Evolutionary conservation across 2,329 filamentous ascomycete genomes (phyloP), one percentile per base, ranked within the genome.

Genomic region (Graphiopsis chlorocephala): DNA sequence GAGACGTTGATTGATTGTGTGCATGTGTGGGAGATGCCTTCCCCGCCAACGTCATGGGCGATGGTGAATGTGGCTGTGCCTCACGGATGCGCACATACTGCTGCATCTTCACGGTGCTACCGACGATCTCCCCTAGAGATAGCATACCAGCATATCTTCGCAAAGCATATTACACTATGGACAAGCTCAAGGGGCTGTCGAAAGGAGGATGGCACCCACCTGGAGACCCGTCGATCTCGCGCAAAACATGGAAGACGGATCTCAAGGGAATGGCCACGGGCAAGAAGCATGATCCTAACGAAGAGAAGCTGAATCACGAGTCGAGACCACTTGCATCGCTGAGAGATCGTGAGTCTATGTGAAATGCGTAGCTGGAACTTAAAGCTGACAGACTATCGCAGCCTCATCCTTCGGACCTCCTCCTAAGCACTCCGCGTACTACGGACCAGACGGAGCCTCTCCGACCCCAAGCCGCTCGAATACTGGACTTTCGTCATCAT

Each of bases 351-450:
- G 68, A 69, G 55, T 61, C 20, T 12, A 11, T 5, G 2, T 38
- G 6, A 25, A n/a, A 38, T 25, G 3, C 23, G 26, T 12, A 20
- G 29, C 15, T 20, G 15, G 15, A n/a, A 20, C 7, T 31, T 8
- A 10, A 31, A 35, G 35, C 62, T 68, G 48, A 68, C 45, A 8
- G 17, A n/a, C 5, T 14, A 20, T 6, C 31, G 23, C 47, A 69
- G 68, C 92, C 1, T 77, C 86, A 1, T 85, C 87, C 17, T 97
- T 96, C 74, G 92, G 86, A 2, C 91, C 92, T 26, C 93, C 93
- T 28, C 93, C 93, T 0, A 93, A 86, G 71, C 90, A 85, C 67
- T 77, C 81, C 64, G 80, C 81, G 58, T 83, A 82, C 68, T 78
- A 84, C 73, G 78, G 80, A 26, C 42, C 62, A 11, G 31, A 52